These are phyloP conservation scores for Fusarium tricinctum DNA, from an alignment of 2,329 filamentous ascomycete species.

Conservation along the genomic window DNA sequence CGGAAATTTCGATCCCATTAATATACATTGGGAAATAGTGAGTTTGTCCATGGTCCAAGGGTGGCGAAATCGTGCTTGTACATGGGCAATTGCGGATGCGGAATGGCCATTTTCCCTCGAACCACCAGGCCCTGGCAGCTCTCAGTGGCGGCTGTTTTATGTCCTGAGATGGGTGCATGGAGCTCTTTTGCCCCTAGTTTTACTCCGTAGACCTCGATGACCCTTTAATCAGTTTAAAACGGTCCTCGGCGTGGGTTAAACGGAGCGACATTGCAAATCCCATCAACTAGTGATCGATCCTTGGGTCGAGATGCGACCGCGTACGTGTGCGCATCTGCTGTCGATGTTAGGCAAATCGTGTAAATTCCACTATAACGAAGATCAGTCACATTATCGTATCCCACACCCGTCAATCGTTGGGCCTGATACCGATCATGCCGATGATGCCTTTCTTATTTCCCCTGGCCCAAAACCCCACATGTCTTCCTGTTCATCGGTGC, in stretches of 20 bases:
- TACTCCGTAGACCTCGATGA: neutral
- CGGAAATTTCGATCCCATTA: neutral
- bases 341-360: constrained; percentile 18
- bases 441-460: constrained; percentile 1
- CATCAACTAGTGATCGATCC: constrained; percentile 14
- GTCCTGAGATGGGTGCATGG: constrained; percentile 14
- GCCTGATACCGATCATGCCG: constrained; percentile 11
- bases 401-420: constrained; percentile 35
- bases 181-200: constrained; percentile 4
- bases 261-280: constrained; percentile 23
- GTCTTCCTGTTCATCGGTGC: constrained; percentile 35
- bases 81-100: constrained; percentile 15
- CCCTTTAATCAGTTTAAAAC: constrained; percentile 45
- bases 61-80: neutral
- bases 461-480: constrained; percentile 26
- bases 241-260: constrained; percentile 21
- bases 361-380: constrained; percentile 16
- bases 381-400: constrained; percentile 35
- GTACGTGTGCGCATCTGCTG: neutral
- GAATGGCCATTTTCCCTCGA: constrained; percentile 11
- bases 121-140: neutral
- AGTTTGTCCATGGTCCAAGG: neutral
- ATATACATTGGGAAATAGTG: neutral
- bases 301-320: constrained; percentile 25
- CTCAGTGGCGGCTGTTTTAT: constrained; percentile 31